These are phyloP conservation scores for Yarrowia keelungensis DNA, from an alignment of 805 yeast genomes.

Conservation along the genomic window DNA sequence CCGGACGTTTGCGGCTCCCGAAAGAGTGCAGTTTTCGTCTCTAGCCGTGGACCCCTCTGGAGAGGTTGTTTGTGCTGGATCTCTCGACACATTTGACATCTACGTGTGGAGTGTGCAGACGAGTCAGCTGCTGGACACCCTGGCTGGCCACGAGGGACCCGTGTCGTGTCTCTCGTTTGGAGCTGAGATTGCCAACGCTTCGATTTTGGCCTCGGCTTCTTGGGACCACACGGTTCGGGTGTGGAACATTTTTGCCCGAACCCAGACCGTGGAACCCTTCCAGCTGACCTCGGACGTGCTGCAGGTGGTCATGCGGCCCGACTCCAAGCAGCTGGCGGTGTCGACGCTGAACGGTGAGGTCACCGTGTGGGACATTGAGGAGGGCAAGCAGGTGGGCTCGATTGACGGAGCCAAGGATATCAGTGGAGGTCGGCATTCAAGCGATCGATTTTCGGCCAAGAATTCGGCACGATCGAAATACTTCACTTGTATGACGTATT, in stretches of 20 bases:
- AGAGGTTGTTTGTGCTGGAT: constrained; percentile 94
- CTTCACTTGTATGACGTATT: constrained; percentile 80
- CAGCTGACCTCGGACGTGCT: constrained; percentile 84
- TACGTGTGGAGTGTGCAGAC: constrained; percentile 98
- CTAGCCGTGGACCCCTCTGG: constrained; percentile 97
- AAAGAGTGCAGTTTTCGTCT: constrained; percentile 82
- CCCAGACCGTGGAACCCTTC: constrained; percentile 89
- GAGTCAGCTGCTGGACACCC: constrained; percentile 82
- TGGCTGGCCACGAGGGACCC: constrained; percentile 96
- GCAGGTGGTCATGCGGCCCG: constrained; percentile 84
- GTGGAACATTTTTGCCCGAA: constrained; percentile 90
- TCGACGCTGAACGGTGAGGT: constrained; percentile 89
- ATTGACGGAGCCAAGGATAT: constrained; percentile 89
- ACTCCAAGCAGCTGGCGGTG: constrained; percentile 88
- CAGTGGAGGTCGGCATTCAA: constrained; percentile 79
- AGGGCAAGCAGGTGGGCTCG: constrained; percentile 77
- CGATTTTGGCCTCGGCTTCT: constrained; percentile 81
- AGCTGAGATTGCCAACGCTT: constrained; percentile 62
- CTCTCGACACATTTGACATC: constrained; percentile 85
- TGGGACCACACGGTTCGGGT: constrained; percentile 96
- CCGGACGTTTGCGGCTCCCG: constrained; percentile 91
- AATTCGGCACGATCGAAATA: constrained; percentile 84
- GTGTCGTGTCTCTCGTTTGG: constrained; percentile 88
- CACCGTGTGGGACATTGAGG: constrained; percentile 80
- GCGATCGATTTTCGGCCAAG: constrained; percentile 80